phyloP scores from a whole-genome alignment of 768 basidiomycete genomes.

The Rubroboletus pulcherrimus region DNA sequence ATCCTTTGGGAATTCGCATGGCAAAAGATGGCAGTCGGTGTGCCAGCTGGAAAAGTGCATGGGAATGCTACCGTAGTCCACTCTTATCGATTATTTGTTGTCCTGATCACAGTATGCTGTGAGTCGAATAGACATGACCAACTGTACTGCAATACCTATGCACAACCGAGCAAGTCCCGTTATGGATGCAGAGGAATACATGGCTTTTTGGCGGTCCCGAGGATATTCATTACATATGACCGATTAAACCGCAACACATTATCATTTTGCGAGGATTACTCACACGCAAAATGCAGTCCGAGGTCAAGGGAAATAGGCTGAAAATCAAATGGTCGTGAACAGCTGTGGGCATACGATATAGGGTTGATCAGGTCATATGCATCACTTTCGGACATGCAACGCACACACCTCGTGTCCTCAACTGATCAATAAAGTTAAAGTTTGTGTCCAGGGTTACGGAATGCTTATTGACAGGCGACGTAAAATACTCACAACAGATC shows the following conservation, averaged over 20 bases:
- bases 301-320: background rate
- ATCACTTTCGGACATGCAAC: background rate
- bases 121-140: no score
- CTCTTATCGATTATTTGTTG: background rate
- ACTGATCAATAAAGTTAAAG: background rate
- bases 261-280: background rate
- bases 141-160: no score
- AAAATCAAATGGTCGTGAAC: background rate
- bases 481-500: background rate
- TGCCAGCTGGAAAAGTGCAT: no score
- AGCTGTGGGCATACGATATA: background rate
- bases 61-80: no score
- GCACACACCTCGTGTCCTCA: background rate
- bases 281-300: background rate
- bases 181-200: no score
- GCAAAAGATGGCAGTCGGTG: no score
- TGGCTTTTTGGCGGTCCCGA: background rate
- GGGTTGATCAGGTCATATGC: background rate
- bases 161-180: no score
- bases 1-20: no score
- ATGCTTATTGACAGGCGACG: background rate
- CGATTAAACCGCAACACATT: background rate
- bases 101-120: background rate
- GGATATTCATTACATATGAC: background rate
- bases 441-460: background rate